Evolutionary conservation across 2,329 filamentous ascomycete genomes (phyloP), one percentile per base, ranked within the genome.

Genomic region (Colletotrichum incanum): DNA sequence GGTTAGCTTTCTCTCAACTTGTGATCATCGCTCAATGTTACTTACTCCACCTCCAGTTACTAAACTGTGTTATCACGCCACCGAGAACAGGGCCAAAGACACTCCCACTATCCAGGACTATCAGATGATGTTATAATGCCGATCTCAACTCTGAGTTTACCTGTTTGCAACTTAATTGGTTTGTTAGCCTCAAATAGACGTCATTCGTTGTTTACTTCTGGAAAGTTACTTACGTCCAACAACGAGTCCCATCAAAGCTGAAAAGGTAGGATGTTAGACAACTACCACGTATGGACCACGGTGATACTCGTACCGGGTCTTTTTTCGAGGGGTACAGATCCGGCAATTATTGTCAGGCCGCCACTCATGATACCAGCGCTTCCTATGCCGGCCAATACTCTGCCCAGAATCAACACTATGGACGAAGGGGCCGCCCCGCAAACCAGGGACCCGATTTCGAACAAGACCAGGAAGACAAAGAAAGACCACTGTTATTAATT

Each of bases 381-480:
- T 3, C 87, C 87, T 1, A 83, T 77, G 0, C 87, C 87, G 0
- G 86, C 84, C 14, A 88, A 75, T 0, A 85, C 86, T 47, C 87
- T 80, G 1, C 87, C 87, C 4, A 86, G 76, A 63, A 89, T 89
- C 50, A 89, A 79, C 78, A 84, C 84, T 1, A 77, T 77, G 0
- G 84, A 85, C 34, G 79, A 84, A 0, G 77, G 80, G 1, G 86
- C 85, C 75, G 83, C 45, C 75, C 76, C 87, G 67, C 87, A 88
- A 18, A 89, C 79, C 2, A 88, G 74, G 26, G 82, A 86, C 1
- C 87, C 87, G 18, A 80, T 20, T 39, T 82, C 78, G 58, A 82
- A 82, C 0, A 82, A 28, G 47, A 80, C 68, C 37, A 82, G 72
- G 39, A 79, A 78, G 9, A 66, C 72, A 11, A 80, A 67, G 37